phyloP scores from a whole-genome alignment of 495 filamentous ascomycete species.

The Parachaetomium inaequale region DNA sequence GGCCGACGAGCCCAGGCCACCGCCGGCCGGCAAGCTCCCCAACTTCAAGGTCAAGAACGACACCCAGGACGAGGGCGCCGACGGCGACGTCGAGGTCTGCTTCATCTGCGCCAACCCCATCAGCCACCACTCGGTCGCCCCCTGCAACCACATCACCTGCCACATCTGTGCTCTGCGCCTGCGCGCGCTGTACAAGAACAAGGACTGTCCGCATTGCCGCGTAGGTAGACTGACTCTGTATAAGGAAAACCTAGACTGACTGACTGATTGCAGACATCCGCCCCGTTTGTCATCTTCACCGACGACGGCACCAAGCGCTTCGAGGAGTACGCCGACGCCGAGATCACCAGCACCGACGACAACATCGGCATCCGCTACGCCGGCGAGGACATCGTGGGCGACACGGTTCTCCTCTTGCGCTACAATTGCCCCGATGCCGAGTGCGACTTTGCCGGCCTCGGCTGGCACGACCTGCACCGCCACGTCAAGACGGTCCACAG shows the following conservation, averaged over 20 bases:
- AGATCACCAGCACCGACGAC: conserved; percentile 71
- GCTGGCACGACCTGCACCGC: conserved; percentile 89
- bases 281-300: conserved; percentile 86
- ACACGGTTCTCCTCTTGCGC: conserved; percentile 79
- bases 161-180: conserved; percentile 90
- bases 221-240: conserved; percentile 47
- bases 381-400: conserved; percentile 77
- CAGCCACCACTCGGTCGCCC: conserved; percentile 76
- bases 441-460: conserved; percentile 86
- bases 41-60: conserved; percentile 27
- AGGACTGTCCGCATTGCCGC: conserved; percentile 89
- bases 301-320: conserved; percentile 75
- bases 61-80: conserved; percentile 23
- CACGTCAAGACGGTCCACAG: conserved; percentile 80
- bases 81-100: conserved; percentile 76
- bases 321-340: conserved; percentile 69
- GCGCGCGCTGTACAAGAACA: conserved; percentile 91
- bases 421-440: conserved; percentile 88
- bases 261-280: conserved; percentile 55
- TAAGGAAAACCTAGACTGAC: conserved; percentile 13
- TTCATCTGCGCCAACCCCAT: conserved; percentile 94
- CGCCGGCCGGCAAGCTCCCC: conserved; percentile 11
- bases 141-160: conserved; percentile 92
- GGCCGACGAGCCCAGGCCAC: conserved; percentile 13
- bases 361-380: conserved; percentile 89